phyloP scores from a whole-genome alignment of 179 eudicot species.

The Silene vulgaris region DNA sequence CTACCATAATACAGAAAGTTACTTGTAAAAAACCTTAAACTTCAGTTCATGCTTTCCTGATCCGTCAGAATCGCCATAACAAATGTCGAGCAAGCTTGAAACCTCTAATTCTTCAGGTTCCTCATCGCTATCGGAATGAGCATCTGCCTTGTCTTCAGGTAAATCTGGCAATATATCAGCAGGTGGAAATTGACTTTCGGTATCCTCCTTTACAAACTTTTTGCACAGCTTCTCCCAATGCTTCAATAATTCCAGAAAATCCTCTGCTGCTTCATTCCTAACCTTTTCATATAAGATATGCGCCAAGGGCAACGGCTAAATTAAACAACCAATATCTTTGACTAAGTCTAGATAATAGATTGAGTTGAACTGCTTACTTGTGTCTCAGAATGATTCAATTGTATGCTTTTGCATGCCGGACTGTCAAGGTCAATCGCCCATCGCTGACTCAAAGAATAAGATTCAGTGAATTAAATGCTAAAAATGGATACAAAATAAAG shows the following conservation, averaged over 20 bases:
- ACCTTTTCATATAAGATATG: slow-evolving; percentile 42
- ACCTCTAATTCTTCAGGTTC: slow-evolving; percentile 65
- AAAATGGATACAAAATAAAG: neutral
- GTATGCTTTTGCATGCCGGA: slow-evolving; percentile 82
- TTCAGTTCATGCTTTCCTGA: slow-evolving; percentile 60
- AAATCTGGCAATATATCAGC: slow-evolving; percentile 24
- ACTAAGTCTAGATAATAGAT: neutral
- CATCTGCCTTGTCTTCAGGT: slow-evolving; percentile 20
- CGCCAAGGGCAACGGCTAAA: slow-evolving; percentile 20
- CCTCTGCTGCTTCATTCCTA: slow-evolving; percentile 71
- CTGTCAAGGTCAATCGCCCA: slow-evolving; percentile 81
- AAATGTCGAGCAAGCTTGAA: slow-evolving; percentile 56
- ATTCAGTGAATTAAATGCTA: slow-evolving; percentile 7
- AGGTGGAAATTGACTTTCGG: slow-evolving; percentile 27
- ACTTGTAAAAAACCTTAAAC: slow-evolving; percentile 59
- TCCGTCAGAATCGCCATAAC: slow-evolving; percentile 57
- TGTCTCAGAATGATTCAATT: slow-evolving; percentile 79
- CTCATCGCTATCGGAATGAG: slow-evolving; percentile 15
- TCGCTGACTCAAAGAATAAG: slow-evolving; percentile 42
- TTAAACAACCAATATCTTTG: slow-evolving; percentile 11
- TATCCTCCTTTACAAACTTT: slow-evolving; percentile 35
- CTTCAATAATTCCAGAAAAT: slow-evolving; percentile 75
- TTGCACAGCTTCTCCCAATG: slow-evolving; percentile 82
- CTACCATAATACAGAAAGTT: slow-evolving; percentile 10
- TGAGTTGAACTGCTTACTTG: slow-evolving; percentile 44